Percentiles rank a stretch among this genome's conserved stretches.
phyloP scores from a whole-genome alignment of 352 stramenopile genomes.

The Phytophthora constricta region DNA sequence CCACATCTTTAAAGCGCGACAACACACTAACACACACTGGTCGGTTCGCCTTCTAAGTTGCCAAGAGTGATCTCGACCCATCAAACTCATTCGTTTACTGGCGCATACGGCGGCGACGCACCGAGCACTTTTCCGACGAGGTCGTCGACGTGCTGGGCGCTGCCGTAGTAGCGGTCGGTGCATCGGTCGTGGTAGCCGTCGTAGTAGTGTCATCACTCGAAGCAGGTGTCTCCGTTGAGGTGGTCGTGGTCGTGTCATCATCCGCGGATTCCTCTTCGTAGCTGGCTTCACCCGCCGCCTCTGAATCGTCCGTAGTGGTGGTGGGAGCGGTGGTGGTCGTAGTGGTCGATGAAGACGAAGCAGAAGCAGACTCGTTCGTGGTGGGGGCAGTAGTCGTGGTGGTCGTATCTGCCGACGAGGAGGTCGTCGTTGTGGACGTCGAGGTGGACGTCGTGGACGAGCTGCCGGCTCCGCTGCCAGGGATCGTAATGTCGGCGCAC shows the following conservation, averaged over 20 bases:
- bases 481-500: slow-evolving; percentile 47
- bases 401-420: neutral
- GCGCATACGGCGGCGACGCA: slow-evolving; percentile 19
- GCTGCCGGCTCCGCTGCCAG: slow-evolving; percentile 22
- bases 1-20: neutral
- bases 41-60: neutral
- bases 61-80: neutral
- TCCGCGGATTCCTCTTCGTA: slow-evolving; percentile 4
- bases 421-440: neutral
- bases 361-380: neutral
- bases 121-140: slow-evolving; percentile 25
- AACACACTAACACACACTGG: slow-evolving; percentile 1
- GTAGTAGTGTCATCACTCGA: slow-evolving; percentile 5
- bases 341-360: slow-evolving; percentile 3
- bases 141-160: neutral
- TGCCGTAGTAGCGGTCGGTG: slow-evolving; percentile 7
- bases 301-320: slow-evolving; percentile 18
- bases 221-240: slow-evolving; percentile 10
- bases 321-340: slow-evolving; percentile 5
- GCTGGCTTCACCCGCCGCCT: slow-evolving; percentile 21
- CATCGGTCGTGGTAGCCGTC: slow-evolving; percentile 14
- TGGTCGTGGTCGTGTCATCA: slow-evolving; percentile 5
- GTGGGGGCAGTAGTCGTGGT: neutral
- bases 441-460: neutral
- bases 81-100: slow-evolving; percentile 5